These are phyloP conservation scores for Podila epicladia DNA, from an alignment of 192 early-diverging fungal genomes.

Conservation along the genomic window DNA sequence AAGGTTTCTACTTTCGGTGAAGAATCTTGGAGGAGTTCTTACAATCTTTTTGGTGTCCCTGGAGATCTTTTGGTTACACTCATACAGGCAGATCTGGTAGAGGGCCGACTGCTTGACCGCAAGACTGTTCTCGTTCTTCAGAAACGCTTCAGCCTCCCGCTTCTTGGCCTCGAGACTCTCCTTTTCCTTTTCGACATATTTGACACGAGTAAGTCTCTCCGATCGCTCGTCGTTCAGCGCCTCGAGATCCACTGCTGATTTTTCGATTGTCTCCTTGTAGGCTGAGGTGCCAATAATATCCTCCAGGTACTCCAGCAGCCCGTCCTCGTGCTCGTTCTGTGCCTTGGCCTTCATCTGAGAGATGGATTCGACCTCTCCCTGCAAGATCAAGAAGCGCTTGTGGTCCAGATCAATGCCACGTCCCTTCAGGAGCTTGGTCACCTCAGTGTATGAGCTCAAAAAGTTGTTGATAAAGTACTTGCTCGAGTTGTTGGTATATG, in stretches of 20 bases:
- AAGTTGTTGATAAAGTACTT: slow-evolving; percentile 79
- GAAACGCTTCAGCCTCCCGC: slow-evolving; percentile 81
- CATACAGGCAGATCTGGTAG: slow-evolving; percentile 77
- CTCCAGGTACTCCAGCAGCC: slow-evolving; percentile 96
- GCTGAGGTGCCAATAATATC: slow-evolving; percentile 96
- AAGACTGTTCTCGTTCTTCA: slow-evolving; percentile 85
- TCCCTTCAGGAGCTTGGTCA: slow-evolving; percentile 81
- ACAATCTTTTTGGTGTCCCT: slow-evolving; percentile 57
- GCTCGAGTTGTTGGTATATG: slow-evolving; percentile 72
- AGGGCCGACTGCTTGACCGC: slow-evolving; percentile 75
- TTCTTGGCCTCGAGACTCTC: slow-evolving; percentile 80
- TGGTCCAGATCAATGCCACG: slow-evolving; percentile 97
- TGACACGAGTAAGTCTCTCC: slow-evolving; percentile 85
- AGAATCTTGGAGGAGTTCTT: neutral
- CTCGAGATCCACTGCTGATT: slow-evolving; percentile 75
- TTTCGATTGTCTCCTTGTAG: slow-evolving; percentile 89
- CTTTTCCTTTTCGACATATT: slow-evolving; percentile 91
- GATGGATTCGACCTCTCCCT: slow-evolving; percentile 99
- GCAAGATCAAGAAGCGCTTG: slow-evolving; percentile 95
- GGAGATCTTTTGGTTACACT: slow-evolving; percentile 64
- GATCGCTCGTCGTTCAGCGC: slow-evolving; percentile 77
- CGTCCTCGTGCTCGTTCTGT: slow-evolving; percentile 91
- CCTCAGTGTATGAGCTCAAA: slow-evolving; percentile 79
- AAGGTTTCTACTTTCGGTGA: neutral
- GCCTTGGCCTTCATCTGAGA: slow-evolving; percentile 98